A percentile compares a stretch with the other conserved stretches of the same genome.
Conservation (phyloP, 1,284 basidiomycete species). For the Leccinum fallax region DNA sequence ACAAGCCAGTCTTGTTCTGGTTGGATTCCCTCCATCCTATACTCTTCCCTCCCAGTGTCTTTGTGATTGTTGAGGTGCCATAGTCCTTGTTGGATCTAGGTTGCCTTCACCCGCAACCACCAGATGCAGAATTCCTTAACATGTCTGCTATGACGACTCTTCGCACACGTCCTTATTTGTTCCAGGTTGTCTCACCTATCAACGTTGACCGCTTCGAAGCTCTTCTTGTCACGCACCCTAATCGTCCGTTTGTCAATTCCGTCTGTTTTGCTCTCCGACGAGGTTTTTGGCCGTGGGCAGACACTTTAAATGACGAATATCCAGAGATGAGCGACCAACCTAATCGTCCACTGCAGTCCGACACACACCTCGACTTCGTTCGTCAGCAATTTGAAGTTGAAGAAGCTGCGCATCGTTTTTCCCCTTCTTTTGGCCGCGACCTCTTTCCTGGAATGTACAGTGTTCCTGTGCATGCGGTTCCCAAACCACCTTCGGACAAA, state of each 20-base stretch:
- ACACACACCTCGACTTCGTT: background rate
- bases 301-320: background rate
- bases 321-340: background rate
- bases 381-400: background rate
- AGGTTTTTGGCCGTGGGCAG: background rate
- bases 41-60: too few relatives aligned
- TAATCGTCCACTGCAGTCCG: background rate
- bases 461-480: conserved; percentile 43
- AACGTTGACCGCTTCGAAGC: too few relatives aligned
- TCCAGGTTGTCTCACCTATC: too few relatives aligned
- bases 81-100: too few relatives aligned
- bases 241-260: conserved; percentile 34
- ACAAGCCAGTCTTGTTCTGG: too few relatives aligned
- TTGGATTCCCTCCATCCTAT: too few relatives aligned
- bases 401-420: background rate
- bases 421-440: conserved; percentile 34
- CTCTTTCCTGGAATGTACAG: conserved; percentile 49
- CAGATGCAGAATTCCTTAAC: too few relatives aligned
- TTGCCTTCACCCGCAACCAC: too few relatives aligned
- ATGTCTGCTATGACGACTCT: too few relatives aligned
- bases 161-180: too few relatives aligned
- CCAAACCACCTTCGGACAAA: conserved; percentile 40
- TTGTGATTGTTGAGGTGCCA: too few relatives aligned
- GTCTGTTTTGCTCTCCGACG: conserved; percentile 14
- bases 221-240: too few relatives aligned